Evolutionary conservation across 164 flowering plant species (phyloP), one percentile per base, ranked within the genome.

Genomic region (Magnolia sinica): DNA sequence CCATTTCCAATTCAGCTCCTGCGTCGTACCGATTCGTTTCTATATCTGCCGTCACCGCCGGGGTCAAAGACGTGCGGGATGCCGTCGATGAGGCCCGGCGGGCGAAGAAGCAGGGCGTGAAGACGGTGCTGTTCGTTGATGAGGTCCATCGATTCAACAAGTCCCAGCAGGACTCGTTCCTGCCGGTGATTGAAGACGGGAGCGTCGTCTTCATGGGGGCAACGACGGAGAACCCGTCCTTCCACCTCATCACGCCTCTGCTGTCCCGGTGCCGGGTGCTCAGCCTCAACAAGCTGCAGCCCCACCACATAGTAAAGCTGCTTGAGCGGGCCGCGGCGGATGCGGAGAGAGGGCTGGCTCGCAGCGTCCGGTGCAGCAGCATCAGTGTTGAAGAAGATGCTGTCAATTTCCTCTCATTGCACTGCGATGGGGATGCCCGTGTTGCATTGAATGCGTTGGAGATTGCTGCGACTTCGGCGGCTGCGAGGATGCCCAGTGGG

Each of bases 121-220:
- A 83, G 29, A 94, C 97, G 2, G 82, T 94, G 18, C 71, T 94
- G 74, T 94, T 94, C 79, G 86, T 94, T 31, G 98, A 94, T 79
- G 98, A 94, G 83, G 96, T 94, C 68, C 98, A 94, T 73, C 83
- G 98, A 77, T 94, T 94, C 78, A 92, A 89, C 76, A 94, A 94
- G 76, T 86, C 96, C 0, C 98, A 94, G 64, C 96, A 90, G 72
- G 97, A 94, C 58, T 89, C 96, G 0, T 89, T 94, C 78, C 83
- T 94, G 81, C 98, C 97, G 1, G 88, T 91, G 0, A 91, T 94
- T 64, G 98, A 94, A 72, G 96, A 92, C 79, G 97, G 97, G 3
- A 89, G 87, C 63, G 76, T 94, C 72, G 89, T 92, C 49, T 91
- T 94, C 55, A 72, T 94, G 11, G 98, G 97, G 0, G 98, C 98